Conservation (phyloP, 352 stramenopile species). For the Pythium pectinolyticum region DNA sequence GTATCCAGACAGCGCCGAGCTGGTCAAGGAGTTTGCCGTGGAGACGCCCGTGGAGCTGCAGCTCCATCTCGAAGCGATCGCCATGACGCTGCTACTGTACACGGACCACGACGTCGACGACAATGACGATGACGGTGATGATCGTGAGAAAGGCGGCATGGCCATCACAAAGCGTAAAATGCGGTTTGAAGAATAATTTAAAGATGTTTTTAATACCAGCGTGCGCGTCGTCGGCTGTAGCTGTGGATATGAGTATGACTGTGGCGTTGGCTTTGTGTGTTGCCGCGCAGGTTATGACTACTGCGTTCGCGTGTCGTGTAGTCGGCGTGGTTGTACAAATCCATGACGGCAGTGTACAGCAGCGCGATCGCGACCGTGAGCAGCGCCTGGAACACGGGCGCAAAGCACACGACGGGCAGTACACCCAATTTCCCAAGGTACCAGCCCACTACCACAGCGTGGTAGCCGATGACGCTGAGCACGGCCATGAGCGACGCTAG, state of each 20-base stretch:
- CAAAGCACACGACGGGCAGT: constrained; percentile 11
- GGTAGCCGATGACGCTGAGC: constrained; percentile 11
- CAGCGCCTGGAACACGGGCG: constrained; percentile 15
- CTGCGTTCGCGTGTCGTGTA: no score
- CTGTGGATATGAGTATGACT: not conserved
- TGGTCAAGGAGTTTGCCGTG: constrained; percentile 55
- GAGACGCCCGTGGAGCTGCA: constrained; percentile 58
- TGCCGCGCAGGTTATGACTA: not conserved
- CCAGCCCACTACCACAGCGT: constrained; percentile 19
- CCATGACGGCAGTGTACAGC: constrained; percentile 14
- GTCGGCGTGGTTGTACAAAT: not conserved
- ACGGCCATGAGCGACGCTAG: constrained; percentile 2
- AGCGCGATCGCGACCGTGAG: constrained; percentile 16
- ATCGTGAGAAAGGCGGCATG: not conserved
- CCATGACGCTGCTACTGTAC: constrained; percentile 51
- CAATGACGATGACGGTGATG: not conserved
- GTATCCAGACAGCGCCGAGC: constrained; percentile 53
- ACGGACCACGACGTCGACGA: constrained; percentile 1
- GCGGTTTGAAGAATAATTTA: constrained; percentile 52
- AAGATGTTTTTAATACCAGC: not conserved
- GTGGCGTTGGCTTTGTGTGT: not conserved
- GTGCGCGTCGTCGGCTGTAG: constrained; percentile 6
- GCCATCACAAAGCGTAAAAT: constrained; percentile 31
- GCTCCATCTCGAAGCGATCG: constrained; percentile 59
- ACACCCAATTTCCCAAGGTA: constrained; percentile 6